Evolutionary conservation across 441 rosid genomes (phyloP).

Genomic region (Erodium moschatum): DNA sequence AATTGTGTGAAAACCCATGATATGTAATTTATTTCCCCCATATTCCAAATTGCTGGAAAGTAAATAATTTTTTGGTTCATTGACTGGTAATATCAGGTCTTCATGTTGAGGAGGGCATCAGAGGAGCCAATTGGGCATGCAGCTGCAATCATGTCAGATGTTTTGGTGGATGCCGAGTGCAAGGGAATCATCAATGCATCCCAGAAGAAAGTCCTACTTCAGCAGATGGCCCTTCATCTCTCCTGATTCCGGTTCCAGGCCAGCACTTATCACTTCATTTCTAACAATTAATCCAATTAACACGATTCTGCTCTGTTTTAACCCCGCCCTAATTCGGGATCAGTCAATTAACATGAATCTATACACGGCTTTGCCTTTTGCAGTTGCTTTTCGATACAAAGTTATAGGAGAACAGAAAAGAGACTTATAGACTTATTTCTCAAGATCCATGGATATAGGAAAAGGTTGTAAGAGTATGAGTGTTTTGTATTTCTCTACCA

Average conservation of each 20-base stretch:
- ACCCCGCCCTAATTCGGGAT: neutral
- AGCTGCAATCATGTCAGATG: conserved; percentile 56
- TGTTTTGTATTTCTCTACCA: neutral
- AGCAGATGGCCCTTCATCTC: conserved; percentile 53
- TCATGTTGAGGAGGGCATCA: conserved; percentile 56
- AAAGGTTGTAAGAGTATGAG: conserved; percentile 1
- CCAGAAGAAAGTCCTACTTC: conserved; percentile 51
- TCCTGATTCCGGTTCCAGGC: conserved; percentile 17
- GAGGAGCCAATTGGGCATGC: conserved; percentile 64
- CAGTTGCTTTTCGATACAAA: neutral
- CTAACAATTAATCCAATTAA: neutral
- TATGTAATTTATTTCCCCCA: neutral
- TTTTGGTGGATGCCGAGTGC: conserved; percentile 54
- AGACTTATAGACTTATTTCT: neutral
- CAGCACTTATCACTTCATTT: neutral
- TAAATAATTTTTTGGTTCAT: neutral
- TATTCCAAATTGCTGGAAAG: neutral
- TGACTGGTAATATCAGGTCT: conserved; percentile 31
- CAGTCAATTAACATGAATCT: neutral
- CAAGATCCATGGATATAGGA: conserved; percentile 4
- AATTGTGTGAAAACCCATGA: neutral
- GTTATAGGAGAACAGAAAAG: neutral
- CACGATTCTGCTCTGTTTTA: neutral
- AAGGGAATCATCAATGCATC: conserved; percentile 53
- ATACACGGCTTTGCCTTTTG: neutral